Conservation (phyloP, 148 eudicot species). For the Suaeda aralocaspica region DNA sequence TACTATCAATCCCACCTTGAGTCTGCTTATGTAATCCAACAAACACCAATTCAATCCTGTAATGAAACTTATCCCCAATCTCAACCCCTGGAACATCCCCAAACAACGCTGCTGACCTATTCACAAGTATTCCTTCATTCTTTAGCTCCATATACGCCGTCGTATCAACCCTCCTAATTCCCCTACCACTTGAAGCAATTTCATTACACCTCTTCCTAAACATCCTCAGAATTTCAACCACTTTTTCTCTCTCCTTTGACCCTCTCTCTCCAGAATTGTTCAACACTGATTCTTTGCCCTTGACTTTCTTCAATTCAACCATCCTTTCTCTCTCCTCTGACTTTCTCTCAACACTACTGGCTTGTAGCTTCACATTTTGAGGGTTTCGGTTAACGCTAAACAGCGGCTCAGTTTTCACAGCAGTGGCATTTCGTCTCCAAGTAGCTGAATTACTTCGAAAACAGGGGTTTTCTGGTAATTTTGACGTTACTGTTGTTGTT, state of each 20-base stretch:
- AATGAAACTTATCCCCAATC: conserved; percentile 48
- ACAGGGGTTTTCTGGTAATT: neutral
- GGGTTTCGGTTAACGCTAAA: neutral
- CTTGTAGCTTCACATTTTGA: neutral
- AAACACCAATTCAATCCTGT: conserved; percentile 40
- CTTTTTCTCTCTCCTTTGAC: conserved; percentile 16
- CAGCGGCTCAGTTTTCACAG: neutral
- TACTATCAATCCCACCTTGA: conserved; percentile 39
- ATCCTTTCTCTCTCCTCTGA: neutral
- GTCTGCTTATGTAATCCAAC: conserved; percentile 47
- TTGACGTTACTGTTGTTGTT: neutral
- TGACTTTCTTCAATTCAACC: neutral
- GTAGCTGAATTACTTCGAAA: neutral
- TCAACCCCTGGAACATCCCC: conserved; percentile 43
- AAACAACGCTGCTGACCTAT: conserved; percentile 5
- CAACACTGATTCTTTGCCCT: neutral
- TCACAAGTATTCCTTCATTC: conserved; percentile 8
- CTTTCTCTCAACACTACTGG: neutral
- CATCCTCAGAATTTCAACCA: conserved; percentile 16
- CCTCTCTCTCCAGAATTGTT: neutral
- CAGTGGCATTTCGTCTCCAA: conserved; percentile 12
- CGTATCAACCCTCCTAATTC: conserved; percentile 19
- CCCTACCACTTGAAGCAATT: conserved; percentile 1
- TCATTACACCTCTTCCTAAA: conserved; percentile 20
- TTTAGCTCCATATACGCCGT: conserved; percentile 12